These are phyloP conservation scores for Allium fistulosum DNA, from an alignment of 106 monocot genomes.

Conservation along the genomic window DNA sequence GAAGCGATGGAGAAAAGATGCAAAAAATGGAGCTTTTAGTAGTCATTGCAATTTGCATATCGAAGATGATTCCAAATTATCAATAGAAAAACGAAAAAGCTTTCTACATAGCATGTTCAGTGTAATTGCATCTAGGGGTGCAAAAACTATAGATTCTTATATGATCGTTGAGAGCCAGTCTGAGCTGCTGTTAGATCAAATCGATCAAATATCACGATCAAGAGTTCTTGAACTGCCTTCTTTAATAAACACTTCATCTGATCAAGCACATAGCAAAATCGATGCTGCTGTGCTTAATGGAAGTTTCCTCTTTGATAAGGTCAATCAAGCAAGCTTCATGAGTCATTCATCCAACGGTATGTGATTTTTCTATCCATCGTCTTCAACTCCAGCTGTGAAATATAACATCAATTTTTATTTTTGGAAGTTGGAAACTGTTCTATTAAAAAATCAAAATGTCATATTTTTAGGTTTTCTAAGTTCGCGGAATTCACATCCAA, in stretches of 20 bases:
- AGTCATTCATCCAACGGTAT: conserved; percentile 7
- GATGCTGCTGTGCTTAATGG: conserved; percentile 20
- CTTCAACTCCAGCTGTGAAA: no score
- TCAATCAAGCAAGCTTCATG: conserved; percentile 34
- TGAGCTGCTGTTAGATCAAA: conserved; percentile 36
- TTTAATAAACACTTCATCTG: conserved; percentile 17
- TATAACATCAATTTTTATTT: no score
- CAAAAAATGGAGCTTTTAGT: conserved; percentile 28
- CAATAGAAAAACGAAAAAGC: conserved; percentile 27
- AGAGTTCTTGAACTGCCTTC: conserved; percentile 31
- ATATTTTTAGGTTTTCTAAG: conserved; percentile 20
- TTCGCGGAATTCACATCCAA: conserved; percentile 24
- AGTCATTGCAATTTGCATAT: conserved; percentile 9
- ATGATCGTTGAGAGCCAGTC: conserved; percentile 46
- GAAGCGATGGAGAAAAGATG: conserved; percentile 73
- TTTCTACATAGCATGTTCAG: conserved; percentile 50
- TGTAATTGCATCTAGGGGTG: conserved; percentile 41
- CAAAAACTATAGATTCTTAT: conserved; percentile 37
- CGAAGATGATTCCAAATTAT: conserved; percentile 30
- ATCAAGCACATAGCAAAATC: conserved; percentile 25
- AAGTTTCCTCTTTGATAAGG: conserved; percentile 21
- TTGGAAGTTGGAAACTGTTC: no score
- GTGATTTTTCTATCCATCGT: not conserved
- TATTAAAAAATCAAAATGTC: not conserved
- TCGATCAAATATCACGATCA: conserved; percentile 34